Base-by-base conservation (phyloP, 2,329 filamentous ascomycete genomes). In the Ophiobolus disseminans region DNA sequence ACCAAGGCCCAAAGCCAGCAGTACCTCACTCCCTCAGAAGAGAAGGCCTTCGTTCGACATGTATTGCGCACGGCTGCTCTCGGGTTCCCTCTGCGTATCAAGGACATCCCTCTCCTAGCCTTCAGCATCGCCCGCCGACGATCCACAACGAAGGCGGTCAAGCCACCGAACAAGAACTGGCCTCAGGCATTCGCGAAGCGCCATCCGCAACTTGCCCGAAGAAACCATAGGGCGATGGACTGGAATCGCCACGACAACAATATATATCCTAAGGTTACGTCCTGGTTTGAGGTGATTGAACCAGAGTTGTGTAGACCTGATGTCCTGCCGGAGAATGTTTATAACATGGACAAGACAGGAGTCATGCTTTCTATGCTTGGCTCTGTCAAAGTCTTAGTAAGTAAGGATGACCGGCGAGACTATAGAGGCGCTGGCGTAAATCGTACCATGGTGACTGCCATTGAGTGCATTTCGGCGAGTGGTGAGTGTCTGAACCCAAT, bases 1-100 rank as follows among this genome's bases (percentile, higher is more conserved):
- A 19, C 28, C 34, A 65, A 66, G 45, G 67, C 58, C 37, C 26
- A 66, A 50, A 37, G 55, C 57, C 45, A 64, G 59, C 58, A 63
- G 55, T 71, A 68, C 36, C 66, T 69, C 16, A 62, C 55, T 35
- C 57, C 48, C 9, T 42, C 21, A n/a, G 61, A 70, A 57, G 66
- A 69, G 57, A 63, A 65, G 45, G 66, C 62, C 31, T 21, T 70
- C 35, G 53, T 58, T 20, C 32, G 45, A 22, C 50, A 50, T 55
- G 38, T 55, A 30, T 43, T 65, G 39, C 44, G 41, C 39, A 65
- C 52, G 48, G 45, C 50, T 50, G 25, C 32, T 23, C 38, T 59
- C 25, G 52, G 58, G 20, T 40, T 50, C n/a, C 57, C 52, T 37
- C 40, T 63, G 11, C 54, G 36, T 22, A 60, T 66, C 3, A 65